Percentiles rank a stretch among this genome's conserved stretches.
Conservation (phyloP, 2,329 filamentous ascomycete species). For the Colletotrichum phormii region DNA sequence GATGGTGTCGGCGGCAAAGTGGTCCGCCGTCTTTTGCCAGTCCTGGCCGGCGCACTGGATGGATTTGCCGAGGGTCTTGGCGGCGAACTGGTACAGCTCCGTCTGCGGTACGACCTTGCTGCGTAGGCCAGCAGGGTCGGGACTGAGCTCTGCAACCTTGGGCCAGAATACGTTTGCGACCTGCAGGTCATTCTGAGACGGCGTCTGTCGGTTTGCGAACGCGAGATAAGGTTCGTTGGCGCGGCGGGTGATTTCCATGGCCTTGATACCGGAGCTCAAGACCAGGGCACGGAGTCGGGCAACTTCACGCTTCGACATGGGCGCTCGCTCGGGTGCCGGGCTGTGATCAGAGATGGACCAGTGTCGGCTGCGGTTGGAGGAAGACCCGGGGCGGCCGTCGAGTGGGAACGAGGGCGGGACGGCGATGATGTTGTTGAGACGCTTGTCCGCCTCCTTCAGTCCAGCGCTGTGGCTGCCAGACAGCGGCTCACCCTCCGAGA, state of each 20-base stretch:
- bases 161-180: conserved; percentile 50
- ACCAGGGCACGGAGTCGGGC: conserved; percentile 82
- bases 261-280: conserved; percentile 89
- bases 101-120: conserved; percentile 52
- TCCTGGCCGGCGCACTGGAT: conserved; percentile 60
- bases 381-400: conserved; percentile 37
- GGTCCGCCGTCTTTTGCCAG: conserved; percentile 71
- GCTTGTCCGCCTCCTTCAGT: conserved; percentile 48
- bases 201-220: conserved; percentile 16
- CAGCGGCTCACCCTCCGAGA: conserved; percentile 53
- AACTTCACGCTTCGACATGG: conserved; percentile 77
- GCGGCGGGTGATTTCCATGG: conserved; percentile 79
- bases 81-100: conserved; percentile 64
- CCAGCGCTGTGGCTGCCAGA: conserved; percentile 44
- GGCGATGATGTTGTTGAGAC: conserved; percentile 47
- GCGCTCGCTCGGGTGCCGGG: conserved; percentile 49
- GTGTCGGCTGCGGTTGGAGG: conserved; percentile 48
- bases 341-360: conserved; percentile 64
- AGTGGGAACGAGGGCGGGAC: conserved; percentile 40
- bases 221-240: conserved; percentile 60
- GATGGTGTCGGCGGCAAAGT: conserved; percentile 68
- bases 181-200: conserved; percentile 43
- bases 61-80: conserved; percentile 60
- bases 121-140: conserved; percentile 46
- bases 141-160: conserved; percentile 56